phyloP scores from a whole-genome alignment of 805 yeast genomes.

The Candida awuae region DNA sequence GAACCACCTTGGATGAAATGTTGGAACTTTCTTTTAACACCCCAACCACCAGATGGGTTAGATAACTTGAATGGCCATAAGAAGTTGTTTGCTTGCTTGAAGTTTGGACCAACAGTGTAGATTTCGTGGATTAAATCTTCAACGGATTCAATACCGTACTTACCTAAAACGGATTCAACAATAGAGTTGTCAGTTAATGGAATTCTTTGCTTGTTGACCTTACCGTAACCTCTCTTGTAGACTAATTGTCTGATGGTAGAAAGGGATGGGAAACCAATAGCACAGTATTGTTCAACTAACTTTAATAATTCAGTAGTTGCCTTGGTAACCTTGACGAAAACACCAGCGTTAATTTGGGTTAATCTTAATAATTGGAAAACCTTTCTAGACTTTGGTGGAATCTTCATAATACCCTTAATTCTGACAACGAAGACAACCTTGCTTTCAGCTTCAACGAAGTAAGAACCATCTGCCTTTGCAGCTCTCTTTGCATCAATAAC shows the following conservation, averaged over 20 bases:
- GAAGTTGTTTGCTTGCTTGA: conserved; percentile 98
- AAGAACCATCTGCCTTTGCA: conserved; percentile 89
- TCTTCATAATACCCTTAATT: conserved; percentile 99
- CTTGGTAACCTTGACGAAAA: conserved; percentile 90
- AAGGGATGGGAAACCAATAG: conserved; percentile 95
- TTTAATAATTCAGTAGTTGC: conserved; percentile 88
- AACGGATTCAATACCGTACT: conserved; percentile 85
- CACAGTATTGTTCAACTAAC: conserved; percentile 93
- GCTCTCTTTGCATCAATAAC: conserved; percentile 81
- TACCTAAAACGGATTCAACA: conserved; percentile 82
- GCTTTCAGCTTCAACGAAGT: conserved; percentile 91
- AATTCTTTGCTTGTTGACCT: conserved; percentile 93
- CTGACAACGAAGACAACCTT: conserved; percentile 93
- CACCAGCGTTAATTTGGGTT: conserved; percentile 91
- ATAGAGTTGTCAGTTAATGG: conserved; percentile 81
- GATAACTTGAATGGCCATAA: conserved; percentile 97
- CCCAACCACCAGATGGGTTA: conserved; percentile 97
- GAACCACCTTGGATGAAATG: conserved; percentile 98
- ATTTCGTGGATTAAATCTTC: conserved; percentile 96
- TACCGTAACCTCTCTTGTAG: conserved; percentile 98
- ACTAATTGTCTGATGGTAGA: conserved; percentile 86
- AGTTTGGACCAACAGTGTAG: conserved; percentile 95
- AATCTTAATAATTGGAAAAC: conserved; percentile 90
- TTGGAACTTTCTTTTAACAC: conserved; percentile 92
- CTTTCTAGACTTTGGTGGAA: conserved; percentile 99